Evolutionary conservation across 2,329 filamentous ascomycete species (phyloP).

Genomic region (Alternaria burnsii): DNA sequence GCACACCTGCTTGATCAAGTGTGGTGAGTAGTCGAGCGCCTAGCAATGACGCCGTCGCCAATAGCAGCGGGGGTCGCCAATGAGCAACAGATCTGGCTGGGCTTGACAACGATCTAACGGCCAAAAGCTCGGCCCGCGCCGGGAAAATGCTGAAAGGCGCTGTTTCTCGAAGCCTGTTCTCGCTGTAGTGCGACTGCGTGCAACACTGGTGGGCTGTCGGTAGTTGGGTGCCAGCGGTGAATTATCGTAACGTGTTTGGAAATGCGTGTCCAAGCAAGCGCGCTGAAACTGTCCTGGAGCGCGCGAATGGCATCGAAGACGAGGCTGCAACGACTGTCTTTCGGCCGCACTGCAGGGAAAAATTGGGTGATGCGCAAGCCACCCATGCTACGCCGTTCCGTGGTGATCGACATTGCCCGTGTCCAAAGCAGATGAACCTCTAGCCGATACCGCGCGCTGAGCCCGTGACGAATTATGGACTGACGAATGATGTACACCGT

Average conservation of each 20-base stretch:
- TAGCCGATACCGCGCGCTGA: slow-evolving; percentile 24
- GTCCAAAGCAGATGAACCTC: slow-evolving; percentile 33
- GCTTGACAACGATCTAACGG: slow-evolving; percentile 42
- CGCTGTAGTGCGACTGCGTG: slow-evolving; percentile 32
- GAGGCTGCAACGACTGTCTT: slow-evolving; percentile 45
- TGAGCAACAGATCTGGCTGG: slow-evolving; percentile 48
- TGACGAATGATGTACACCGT: slow-evolving; percentile 21
- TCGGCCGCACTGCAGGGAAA: slow-evolving; percentile 39
- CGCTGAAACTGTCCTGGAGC: slow-evolving; percentile 17
- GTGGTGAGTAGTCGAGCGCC: slow-evolving; percentile 40
- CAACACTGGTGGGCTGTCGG: slow-evolving; percentile 36
- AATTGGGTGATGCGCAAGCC: slow-evolving; percentile 42
- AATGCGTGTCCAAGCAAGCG: slow-evolving; percentile 22
- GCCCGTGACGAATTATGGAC: slow-evolving; percentile 23
- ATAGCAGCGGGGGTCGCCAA: slow-evolving; percentile 31
- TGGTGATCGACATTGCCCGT: slow-evolving; percentile 36
- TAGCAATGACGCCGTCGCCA: slow-evolving; percentile 36
- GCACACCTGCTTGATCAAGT: slow-evolving; percentile 49
- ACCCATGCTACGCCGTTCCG: slow-evolving; percentile 33
- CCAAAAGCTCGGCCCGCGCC: slow-evolving; percentile 51
- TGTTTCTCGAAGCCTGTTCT: slow-evolving; percentile 49
- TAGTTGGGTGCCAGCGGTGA: slow-evolving; percentile 42
- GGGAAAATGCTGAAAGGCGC: slow-evolving; percentile 40
- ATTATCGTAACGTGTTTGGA: slow-evolving; percentile 5
- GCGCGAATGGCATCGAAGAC: slow-evolving; percentile 29